These are phyloP conservation scores for Bipolaris gigantea DNA, from an alignment of 2,329 filamentous ascomycete genomes.

Conservation along the genomic window DNA sequence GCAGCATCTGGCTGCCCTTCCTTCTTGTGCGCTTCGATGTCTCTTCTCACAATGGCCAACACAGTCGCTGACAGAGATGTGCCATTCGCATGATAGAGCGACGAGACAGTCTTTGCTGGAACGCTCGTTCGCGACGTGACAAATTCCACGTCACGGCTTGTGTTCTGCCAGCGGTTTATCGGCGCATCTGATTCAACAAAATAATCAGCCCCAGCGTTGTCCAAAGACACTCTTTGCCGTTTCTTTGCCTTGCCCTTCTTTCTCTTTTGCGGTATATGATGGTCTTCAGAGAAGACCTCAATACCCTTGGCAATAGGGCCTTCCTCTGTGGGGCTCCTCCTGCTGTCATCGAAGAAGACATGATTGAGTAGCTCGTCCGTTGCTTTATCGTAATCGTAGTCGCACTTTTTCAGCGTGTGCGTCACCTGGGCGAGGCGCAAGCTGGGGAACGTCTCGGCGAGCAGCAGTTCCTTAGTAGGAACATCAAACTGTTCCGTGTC, in stretches of 20 bases:
- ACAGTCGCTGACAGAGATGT: conserved; percentile 61
- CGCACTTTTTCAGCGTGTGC: conserved; percentile 67
- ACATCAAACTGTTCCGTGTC: conserved; percentile 52
- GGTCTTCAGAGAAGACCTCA: conserved; percentile 73
- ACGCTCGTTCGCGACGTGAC: conserved; percentile 57
- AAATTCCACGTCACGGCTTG: conserved; percentile 62
- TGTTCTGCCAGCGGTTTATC: conserved; percentile 62
- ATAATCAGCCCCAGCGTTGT: conserved; percentile 23
- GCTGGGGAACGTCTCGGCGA: conserved; percentile 72
- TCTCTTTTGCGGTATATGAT: conserved; percentile 47
- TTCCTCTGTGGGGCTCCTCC: conserved; percentile 51
- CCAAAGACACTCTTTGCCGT: conserved; percentile 35
- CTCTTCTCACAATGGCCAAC: conserved; percentile 53
- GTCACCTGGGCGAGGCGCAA: conserved; percentile 67
- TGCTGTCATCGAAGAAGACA: conserved; percentile 72
- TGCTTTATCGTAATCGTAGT: conserved; percentile 67
- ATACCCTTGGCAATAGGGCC: conserved; percentile 64
- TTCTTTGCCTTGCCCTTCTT: conserved; percentile 51
- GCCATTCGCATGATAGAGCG: conserved; percentile 61
- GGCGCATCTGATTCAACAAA: conserved; percentile 28
- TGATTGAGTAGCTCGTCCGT: conserved; percentile 82
- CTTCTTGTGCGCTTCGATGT: conserved; percentile 47
- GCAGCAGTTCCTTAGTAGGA: conserved; percentile 63
- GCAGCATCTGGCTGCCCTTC: conserved; percentile 45
- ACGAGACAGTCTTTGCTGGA: conserved; percentile 53